Conservation (phyloP, 2,329 filamentous ascomycete species). For the Paracoccidioides lutzii region DNA sequence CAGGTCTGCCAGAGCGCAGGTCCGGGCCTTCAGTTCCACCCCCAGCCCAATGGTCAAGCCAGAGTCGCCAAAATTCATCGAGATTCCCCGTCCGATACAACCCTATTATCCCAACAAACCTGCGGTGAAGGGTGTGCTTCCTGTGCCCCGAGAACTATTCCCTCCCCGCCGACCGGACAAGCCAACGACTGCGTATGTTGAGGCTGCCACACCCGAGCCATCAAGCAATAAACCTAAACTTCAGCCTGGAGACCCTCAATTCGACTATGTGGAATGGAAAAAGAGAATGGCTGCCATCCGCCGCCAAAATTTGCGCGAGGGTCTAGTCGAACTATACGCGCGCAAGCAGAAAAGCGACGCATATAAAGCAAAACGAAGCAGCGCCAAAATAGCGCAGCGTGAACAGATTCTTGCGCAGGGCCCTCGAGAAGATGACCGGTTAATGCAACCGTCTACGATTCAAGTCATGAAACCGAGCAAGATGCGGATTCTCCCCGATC, state of each 20-base stretch:
- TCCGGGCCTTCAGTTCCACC: constrained; percentile 29
- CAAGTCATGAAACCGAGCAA: constrained; percentile 37
- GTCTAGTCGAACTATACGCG: constrained; percentile 54
- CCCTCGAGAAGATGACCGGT: constrained; percentile 60
- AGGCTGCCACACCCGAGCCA: constrained; percentile 45
- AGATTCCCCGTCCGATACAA: constrained; percentile 65
- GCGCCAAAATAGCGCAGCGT: constrained; percentile 37
- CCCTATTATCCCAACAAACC: constrained; percentile 41
- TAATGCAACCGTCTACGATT: constrained; percentile 58
- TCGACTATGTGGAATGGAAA: constrained; percentile 51
- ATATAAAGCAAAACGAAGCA: constrained; percentile 29
- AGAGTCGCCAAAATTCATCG: constrained; percentile 78
- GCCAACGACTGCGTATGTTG: constrained; percentile 47
- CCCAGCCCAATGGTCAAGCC: constrained; percentile 38
- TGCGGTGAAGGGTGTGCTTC: constrained; percentile 62
- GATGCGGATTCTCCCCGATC: constrained; percentile 47
- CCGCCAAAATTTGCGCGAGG: constrained; percentile 57
- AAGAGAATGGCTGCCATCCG: constrained; percentile 58
- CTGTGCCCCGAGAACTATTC: constrained; percentile 73
- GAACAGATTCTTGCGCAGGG: constrained; percentile 46
- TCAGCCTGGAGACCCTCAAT: constrained; percentile 28
- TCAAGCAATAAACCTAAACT: constrained; percentile 17
- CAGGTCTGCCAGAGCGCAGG: constrained; percentile 23
- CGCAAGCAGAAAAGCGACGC: constrained; percentile 43
- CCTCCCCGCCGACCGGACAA: constrained; percentile 48